Conservation (phyloP, 768 basidiomycete species). For the Pisolithus tinctorius region DNA sequence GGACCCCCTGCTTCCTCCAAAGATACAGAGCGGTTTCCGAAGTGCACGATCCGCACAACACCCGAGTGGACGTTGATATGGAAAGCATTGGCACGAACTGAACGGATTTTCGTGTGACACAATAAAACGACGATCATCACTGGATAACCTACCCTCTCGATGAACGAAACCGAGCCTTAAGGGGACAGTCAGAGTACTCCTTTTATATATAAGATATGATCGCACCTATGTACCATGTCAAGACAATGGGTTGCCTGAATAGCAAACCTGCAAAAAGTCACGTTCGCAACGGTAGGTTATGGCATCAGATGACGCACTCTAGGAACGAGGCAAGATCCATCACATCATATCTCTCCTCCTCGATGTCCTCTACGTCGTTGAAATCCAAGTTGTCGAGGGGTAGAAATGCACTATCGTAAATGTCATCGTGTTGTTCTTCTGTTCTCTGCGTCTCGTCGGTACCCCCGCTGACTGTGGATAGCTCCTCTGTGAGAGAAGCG, state of each 20-base stretch:
- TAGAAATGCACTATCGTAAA: background rate
- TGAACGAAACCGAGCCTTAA: conserved; percentile 53
- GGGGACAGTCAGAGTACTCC: conserved; percentile 6
- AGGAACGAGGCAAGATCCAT: conserved; percentile 76
- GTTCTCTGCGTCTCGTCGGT: background rate
- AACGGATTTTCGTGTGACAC: background rate
- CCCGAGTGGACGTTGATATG: conserved; percentile 67
- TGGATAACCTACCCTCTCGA: conserved; percentile 47
- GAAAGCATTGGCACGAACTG: conserved; percentile 68
- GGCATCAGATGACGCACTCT: conserved; percentile 39
- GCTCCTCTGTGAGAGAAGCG: conserved; percentile 41
- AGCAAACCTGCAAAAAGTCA: conserved; percentile 47
- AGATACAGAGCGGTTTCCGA: conserved; percentile 68
- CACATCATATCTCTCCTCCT: conserved; percentile 55
- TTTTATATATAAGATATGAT: conserved; percentile 1
- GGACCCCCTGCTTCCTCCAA: conserved; percentile 68
- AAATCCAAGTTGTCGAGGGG: conserved; percentile 21
- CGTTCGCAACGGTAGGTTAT: background rate
- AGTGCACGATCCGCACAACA: conserved; percentile 64
- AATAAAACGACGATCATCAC: background rate
- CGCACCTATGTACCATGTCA: conserved; percentile 57
- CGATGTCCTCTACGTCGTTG: conserved; percentile 38
- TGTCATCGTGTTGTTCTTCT: background rate
- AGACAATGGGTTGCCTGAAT: conserved; percentile 70
- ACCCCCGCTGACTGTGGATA: background rate